These are phyloP conservation scores for Lactarius pseudohatsudake DNA, from an alignment of 768 basidiomycete species.

Conservation along the genomic window DNA sequence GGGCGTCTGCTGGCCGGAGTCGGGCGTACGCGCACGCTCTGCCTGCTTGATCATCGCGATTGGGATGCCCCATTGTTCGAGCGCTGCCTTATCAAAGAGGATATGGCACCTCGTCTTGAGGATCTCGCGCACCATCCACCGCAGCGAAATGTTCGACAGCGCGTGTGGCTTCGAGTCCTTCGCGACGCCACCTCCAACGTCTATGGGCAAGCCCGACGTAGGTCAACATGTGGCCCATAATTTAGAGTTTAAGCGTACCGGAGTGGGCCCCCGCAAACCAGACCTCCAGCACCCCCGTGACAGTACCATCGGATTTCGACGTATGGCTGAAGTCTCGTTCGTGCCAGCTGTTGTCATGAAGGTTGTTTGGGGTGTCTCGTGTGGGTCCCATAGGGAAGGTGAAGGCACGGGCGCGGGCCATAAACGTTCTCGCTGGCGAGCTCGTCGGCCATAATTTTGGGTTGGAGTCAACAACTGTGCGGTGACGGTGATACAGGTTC, in stretches of 20 bases:
- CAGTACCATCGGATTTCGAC: no score
- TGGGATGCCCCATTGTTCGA: constrained; percentile 18
- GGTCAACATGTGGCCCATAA: background rate
- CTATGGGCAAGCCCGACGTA: background rate
- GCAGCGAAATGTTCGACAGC: constrained; percentile 25
- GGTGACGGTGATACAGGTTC: constrained; percentile 66
- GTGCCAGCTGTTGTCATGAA: background rate
- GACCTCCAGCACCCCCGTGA: constrained; percentile 23
- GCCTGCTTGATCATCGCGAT: background rate
- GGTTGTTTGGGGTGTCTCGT: constrained; percentile 8
- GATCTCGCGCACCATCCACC: constrained; percentile 30
- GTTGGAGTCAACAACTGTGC: constrained; percentile 28
- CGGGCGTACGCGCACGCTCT: background rate
- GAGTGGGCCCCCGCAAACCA: constrained; percentile 28
- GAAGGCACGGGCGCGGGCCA: background rate
- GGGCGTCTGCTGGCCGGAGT: background rate
- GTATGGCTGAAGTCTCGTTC: no score
- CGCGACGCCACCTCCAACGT: constrained; percentile 25
- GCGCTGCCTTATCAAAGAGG: constrained; percentile 18
- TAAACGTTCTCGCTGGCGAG: constrained; percentile 7
- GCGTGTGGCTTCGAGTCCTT: constrained; percentile 12
- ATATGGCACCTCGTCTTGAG: constrained; percentile 19
- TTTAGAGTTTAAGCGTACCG: constrained; percentile 8
- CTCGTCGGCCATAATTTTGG: constrained; percentile 30
- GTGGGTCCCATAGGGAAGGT: background rate